A percentile compares a stretch with the other conserved stretches of the same genome.
phyloP scores from a whole-genome alignment of 176 grass and related monocot species.

The Urochloa ruziziensis region DNA sequence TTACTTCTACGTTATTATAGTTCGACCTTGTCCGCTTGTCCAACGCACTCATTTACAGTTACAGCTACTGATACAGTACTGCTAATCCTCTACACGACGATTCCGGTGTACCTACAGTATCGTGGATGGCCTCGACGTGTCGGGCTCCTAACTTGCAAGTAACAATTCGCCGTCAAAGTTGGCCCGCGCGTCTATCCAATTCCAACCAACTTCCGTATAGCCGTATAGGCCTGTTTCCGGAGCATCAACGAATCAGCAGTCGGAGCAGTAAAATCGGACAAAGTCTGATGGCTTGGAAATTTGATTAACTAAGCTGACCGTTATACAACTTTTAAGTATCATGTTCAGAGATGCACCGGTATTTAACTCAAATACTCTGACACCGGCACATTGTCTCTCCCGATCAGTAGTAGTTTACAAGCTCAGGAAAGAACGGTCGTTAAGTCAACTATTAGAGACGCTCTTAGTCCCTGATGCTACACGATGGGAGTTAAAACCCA shows the following conservation, averaged over 20 bases:
- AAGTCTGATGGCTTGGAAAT: no score
- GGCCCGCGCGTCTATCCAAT: background rate
- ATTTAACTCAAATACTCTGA: no score
- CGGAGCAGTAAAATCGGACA: no score
- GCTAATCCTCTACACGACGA: background rate
- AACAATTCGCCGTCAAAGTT: constrained; percentile 14
- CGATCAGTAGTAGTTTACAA: background rate
- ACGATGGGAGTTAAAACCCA: background rate
- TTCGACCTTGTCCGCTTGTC: background rate
- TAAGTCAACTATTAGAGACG: no score
- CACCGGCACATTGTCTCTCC: background rate
- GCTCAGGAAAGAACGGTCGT: no score
- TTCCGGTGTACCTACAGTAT: background rate
- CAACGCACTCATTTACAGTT: background rate
- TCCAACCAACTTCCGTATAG: constrained; percentile 6
- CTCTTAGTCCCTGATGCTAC: background rate
- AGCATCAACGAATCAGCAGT: no score
- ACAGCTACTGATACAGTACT: background rate
- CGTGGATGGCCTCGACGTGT: background rate
- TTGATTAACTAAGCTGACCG: no score
- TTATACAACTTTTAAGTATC: no score
- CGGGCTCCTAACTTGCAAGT: constrained; percentile 14
- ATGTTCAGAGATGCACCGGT: no score
- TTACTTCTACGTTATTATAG: constrained; percentile 17
- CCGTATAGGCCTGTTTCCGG: no score